Evolutionary conservation across 1,139 yeast species (phyloP), one percentile per base, ranked within the genome.

Genomic region (Sugiyamaella neomexicana): DNA sequence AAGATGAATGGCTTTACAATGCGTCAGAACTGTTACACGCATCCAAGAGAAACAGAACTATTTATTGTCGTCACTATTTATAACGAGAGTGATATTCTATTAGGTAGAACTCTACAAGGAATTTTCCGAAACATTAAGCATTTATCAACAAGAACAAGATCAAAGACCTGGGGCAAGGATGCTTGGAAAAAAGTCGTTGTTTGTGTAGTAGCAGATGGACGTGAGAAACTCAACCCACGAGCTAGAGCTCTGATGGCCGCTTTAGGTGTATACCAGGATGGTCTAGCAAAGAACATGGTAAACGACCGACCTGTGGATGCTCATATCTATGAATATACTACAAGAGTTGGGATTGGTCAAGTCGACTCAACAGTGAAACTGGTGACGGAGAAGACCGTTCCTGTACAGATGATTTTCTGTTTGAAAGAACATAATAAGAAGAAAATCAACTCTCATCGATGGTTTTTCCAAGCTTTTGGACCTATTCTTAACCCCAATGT

Each of bases 391-490:
- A 83, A 84, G 61, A 77, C 81, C 23, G 78, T 77, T 32, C 95
- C 95, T 0, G 82, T 86, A 5, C 95, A 87, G 68, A 74, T 87
- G 72, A 69, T 87, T 34, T 87, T 86, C 69, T 87, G 95, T 67
- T 72, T 87, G 62, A 87, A 87, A 69, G 95, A 87, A 64, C 80
- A 82, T 63, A 87, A 87, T 67, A 77, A 82, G 59, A 80, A 83
- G 67, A 87, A 87, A 68, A 87, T 87, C 68, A 87, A 87, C 68
- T 84, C 91, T 15, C 95, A 87, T 69, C 76, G 95, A 60, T 87
- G 95, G 95, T 85, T 88, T 58, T 83, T 87, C 74, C 89, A 86
- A 66, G 87, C 91, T 0, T 85, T 87, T 70, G 83, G 86, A 1
- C 87, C 89, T 2, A 75, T 85, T 36, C 71, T 87, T 49, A 74